Evolutionary conservation across 2,329 filamentous ascomycete species (phyloP), one percentile per base, ranked within the genome.

Genomic region (Rhynchosporium agropyri): DNA sequence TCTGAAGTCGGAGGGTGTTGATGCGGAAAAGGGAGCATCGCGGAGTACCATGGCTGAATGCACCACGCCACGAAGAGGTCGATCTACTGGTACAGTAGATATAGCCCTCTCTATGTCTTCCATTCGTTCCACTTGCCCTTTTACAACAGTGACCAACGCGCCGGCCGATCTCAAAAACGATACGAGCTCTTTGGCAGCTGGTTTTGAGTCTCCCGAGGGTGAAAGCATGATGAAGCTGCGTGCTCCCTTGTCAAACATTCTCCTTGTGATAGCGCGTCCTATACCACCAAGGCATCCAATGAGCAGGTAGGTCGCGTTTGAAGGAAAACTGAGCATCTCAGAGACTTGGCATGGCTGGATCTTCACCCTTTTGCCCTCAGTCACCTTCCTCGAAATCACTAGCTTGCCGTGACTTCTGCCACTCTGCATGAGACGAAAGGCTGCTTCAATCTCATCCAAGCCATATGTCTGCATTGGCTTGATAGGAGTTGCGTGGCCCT

Each of bases 341-440:
- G 31, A 69, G 10, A 12, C 10, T n/a, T 12, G 40, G 12, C 15
- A 12, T 43, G 15, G 15, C 15, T 13, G 40, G 5, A 36, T 36
- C 33, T 36, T 36, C 40, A 43, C 40, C 15, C 15, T 12, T 13
- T 13, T n/a, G 40, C 15, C 40, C 40, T 43, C 40, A 4, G 10
- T 12, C 13, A n/a, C 10, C 15, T 12, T 3, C 12, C 40, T 12
- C 10, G 40, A 13, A 7, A 43, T 63, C 5, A 79, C 72, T 5
- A 80, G 71, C 60, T 81, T 81, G 0, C 79, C 80, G 15, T 79
- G 73, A 59, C 79, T 78, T 0, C 72, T 67, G 0, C 78, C 78
- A 33, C 69, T 70, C 59, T 78, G 77, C 67, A 81, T 73, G n/a
- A 72, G 67, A 13, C 40, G 3, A 15, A 70, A 51, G 20, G 66